phyloP scores from a whole-genome alignment of 2,329 filamentous ascomycete genomes.

The Scytalidium lignicola region DNA sequence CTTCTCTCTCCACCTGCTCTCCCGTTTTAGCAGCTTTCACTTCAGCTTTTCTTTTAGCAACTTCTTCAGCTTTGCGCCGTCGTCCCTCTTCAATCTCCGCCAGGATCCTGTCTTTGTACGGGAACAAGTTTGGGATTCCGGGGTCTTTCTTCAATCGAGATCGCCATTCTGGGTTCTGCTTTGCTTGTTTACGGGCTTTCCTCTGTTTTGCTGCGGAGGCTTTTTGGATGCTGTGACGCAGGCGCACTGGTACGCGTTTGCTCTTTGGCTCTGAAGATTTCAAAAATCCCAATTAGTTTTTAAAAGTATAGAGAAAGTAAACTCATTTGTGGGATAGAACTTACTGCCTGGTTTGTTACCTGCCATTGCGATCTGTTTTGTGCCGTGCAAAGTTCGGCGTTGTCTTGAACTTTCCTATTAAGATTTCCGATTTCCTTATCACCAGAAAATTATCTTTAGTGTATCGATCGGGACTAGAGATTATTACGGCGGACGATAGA shows the following conservation, averaged over 20 bases:
- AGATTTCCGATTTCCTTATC: no score
- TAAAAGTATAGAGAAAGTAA: not conserved
- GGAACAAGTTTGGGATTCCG: constrained; percentile 94
- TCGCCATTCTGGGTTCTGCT: constrained; percentile 97
- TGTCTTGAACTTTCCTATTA: no score
- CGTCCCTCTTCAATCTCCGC: constrained; percentile 91
- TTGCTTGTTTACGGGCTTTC: constrained; percentile 82
- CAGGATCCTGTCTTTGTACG: constrained; percentile 93
- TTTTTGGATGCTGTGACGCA: constrained; percentile 96
- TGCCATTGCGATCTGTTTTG: constrained; percentile 6
- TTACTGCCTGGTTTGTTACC: constrained; percentile 26
- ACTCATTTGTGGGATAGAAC: constrained; percentile 2
- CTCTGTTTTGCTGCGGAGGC: constrained; percentile 83
- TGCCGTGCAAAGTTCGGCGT: not conserved
- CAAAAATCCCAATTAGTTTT: constrained; percentile 12
- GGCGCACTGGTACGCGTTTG: constrained; percentile 82
- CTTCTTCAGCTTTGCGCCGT: constrained; percentile 74
- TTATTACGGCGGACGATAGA: not conserved
- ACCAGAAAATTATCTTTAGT: constrained; percentile 1
- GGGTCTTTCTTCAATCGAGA: constrained; percentile 96
- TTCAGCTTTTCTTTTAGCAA: constrained; percentile 63
- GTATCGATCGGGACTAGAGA: not conserved
- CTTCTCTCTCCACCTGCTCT: constrained; percentile 36
- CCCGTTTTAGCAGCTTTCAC: constrained; percentile 62
- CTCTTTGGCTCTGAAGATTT: constrained; percentile 73